phyloP scores from a whole-genome alignment of 345 rosid genomes.

The Eutrema heterophyllum region DNA sequence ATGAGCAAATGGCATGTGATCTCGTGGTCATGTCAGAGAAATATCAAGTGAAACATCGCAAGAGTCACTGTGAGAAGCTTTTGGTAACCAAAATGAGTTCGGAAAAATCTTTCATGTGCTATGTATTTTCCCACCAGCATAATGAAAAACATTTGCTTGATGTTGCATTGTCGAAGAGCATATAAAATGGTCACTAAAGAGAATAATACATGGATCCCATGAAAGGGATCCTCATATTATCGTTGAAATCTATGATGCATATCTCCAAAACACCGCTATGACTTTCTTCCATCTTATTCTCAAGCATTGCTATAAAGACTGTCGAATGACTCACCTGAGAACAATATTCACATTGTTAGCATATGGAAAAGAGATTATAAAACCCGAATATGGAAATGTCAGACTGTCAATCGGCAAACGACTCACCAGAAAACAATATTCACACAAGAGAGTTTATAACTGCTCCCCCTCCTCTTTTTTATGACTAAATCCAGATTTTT shows the following conservation, averaged over 20 bases:
- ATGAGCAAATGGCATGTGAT: constrained; percentile 76
- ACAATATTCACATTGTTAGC: too few relatives aligned
- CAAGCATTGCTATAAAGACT: too few relatives aligned
- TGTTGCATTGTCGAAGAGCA: constrained; percentile 57
- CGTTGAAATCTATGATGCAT: constrained; percentile 75
- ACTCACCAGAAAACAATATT: too few relatives aligned
- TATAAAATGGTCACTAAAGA: constrained; percentile 56
- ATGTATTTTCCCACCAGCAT: constrained; percentile 85
- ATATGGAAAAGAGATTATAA: too few relatives aligned
- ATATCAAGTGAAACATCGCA: constrained; percentile 78
- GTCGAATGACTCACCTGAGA: too few relatives aligned
- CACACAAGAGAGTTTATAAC: too few relatives aligned
- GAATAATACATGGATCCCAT: constrained; percentile 71
- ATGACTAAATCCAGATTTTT: too few relatives aligned
- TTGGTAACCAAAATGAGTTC: constrained; percentile 63
- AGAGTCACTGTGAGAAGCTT: constrained; percentile 65
- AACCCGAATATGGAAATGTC: too few relatives aligned
- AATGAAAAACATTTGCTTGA: constrained; percentile 61
- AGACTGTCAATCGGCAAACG: too few relatives aligned
- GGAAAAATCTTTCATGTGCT: constrained; percentile 70
- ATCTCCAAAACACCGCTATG: constrained; percentile 41
- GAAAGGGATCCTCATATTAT: constrained; percentile 68
- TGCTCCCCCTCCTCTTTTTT: too few relatives aligned
- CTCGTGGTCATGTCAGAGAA: constrained; percentile 79
- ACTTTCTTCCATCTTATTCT: too few relatives aligned